Evolutionary conservation across 2,329 filamentous ascomycete genomes (phyloP).

Genomic region (Calonectria honghensis): DNA sequence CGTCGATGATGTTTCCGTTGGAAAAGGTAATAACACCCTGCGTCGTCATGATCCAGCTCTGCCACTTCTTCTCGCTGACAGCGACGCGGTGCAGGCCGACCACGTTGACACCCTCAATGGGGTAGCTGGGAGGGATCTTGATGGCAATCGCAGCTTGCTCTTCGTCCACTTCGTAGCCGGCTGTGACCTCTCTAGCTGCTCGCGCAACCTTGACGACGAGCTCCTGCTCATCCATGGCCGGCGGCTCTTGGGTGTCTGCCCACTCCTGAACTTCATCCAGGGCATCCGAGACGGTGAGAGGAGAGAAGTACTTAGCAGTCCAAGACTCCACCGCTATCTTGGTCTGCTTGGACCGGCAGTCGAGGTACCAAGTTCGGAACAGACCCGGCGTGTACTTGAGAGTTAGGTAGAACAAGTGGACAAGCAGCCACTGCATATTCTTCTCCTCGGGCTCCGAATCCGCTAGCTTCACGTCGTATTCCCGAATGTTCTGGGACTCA

Average conservation of each 20-base stretch:
- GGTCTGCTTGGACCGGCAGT: conserved; percentile 87
- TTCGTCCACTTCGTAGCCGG: conserved; percentile 92
- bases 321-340: conserved; percentile 86
- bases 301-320: conserved; percentile 90
- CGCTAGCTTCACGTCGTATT: conserved; percentile 71
- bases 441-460: conserved; percentile 79
- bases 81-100: conserved; percentile 87
- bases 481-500: conserved; percentile 71
- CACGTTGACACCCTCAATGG: conserved; percentile 86
- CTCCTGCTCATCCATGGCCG: conserved; percentile 71
- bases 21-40: conserved; percentile 96
- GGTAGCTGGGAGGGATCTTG: conserved; percentile 86
- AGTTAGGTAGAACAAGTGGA: conserved; percentile 89
- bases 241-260: conserved; percentile 72
- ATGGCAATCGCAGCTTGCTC: conserved; percentile 89
- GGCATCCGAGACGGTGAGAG: conserved; percentile 78
- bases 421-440: conserved; percentile 87
- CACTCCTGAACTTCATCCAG: conserved; percentile 82
- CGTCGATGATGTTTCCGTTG: conserved; percentile 91
- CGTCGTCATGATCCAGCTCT: conserved; percentile 90
- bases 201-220: conserved; percentile 82
- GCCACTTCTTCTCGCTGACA: conserved; percentile 94
- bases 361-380: conserved; percentile 89
- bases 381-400: conserved; percentile 86
- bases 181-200: conserved; percentile 84